A percentile compares a stretch with the other conserved stretches of the same genome.
Conservation (phyloP, 805 yeast species). For the Maudiozyma barnettii region DNA sequence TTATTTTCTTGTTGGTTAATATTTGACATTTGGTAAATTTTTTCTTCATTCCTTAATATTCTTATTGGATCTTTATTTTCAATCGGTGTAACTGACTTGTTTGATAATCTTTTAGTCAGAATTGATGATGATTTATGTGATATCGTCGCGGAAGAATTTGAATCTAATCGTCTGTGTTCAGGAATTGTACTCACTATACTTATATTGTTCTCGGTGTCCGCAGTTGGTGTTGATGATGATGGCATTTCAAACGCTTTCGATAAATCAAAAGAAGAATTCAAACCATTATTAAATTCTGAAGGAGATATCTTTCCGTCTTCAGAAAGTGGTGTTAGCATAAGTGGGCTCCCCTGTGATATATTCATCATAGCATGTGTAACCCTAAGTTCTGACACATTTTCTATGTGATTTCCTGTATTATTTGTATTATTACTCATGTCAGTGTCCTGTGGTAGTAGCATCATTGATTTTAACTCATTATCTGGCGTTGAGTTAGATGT, state of each 20-base stretch:
- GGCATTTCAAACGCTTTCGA: slow-evolving; percentile 6
- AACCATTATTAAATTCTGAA: neutral
- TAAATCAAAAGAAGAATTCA: slow-evolving; percentile 4
- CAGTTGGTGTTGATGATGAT: neutral
- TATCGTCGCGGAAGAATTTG: neutral
- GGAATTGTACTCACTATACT: neutral
- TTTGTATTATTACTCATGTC: neutral
- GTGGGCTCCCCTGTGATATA: neutral
- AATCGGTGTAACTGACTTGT: neutral
- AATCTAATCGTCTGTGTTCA: neutral
- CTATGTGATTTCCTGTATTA: neutral
- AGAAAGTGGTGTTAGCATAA: neutral
- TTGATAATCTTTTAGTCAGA: neutral
- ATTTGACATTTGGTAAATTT: slow-evolving; percentile 4
- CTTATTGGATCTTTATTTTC: neutral
- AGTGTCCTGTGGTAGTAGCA: neutral
- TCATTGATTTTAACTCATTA: neutral
- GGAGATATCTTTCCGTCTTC: neutral
- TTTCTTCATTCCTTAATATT: slow-evolving; percentile 1
- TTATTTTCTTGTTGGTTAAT: neutral
- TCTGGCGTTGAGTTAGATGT: neutral
- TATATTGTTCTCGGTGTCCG: neutral
- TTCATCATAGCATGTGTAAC: neutral
- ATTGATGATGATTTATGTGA: neutral
- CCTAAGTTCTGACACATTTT: neutral